These are phyloP conservation scores for Lyophyllum decastes DNA, from an alignment of 768 basidiomycete species.

Conservation along the genomic window DNA sequence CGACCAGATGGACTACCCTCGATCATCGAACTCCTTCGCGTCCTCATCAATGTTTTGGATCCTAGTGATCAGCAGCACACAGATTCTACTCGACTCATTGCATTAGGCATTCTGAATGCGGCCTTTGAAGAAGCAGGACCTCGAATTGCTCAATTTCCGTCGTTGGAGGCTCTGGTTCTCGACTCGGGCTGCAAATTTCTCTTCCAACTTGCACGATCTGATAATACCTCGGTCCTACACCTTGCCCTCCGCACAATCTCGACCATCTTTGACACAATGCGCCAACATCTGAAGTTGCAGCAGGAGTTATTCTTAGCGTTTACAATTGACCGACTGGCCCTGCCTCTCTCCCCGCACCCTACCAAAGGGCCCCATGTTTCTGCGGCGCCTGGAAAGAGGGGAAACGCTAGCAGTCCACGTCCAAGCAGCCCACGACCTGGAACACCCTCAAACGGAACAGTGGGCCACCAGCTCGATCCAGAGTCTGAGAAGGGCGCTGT, in stretches of 20 bases:
- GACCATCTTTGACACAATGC: conserved; percentile 87
- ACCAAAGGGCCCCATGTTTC: conserved; percentile 25
- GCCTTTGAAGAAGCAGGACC: conserved; percentile 85
- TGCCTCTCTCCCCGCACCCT: conserved; percentile 37
- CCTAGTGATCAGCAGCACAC: conserved; percentile 95
- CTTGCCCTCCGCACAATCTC: conserved; percentile 82
- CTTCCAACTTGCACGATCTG: conserved; percentile 94
- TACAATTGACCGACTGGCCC: conserved; percentile 86
- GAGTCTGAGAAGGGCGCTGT: conserved; percentile 47
- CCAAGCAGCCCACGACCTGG: conserved; percentile 53
- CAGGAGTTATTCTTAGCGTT: conserved; percentile 95
- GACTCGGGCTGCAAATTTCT: conserved; percentile 96
- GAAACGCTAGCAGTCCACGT: conserved; percentile 21
- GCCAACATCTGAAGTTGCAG: conserved; percentile 85
- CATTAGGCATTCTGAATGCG: conserved; percentile 83
- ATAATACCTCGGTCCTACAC: conserved; percentile 78
- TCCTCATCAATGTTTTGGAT: conserved; percentile 93
- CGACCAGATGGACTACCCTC: conserved; percentile 85
- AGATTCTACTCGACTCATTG: conserved; percentile 90
- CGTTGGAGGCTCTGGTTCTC: conserved; percentile 72
- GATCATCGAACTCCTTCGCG: conserved; percentile 88
- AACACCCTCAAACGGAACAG: conserved; percentile 43
- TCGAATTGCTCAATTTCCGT: conserved; percentile 75
- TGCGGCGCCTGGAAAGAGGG: conserved; percentile 30
- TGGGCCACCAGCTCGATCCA: conserved; percentile 31